Evolutionary conservation across 2,329 filamentous ascomycete genomes (phyloP).

Genomic region (Colletotrichum sidae): DNA sequence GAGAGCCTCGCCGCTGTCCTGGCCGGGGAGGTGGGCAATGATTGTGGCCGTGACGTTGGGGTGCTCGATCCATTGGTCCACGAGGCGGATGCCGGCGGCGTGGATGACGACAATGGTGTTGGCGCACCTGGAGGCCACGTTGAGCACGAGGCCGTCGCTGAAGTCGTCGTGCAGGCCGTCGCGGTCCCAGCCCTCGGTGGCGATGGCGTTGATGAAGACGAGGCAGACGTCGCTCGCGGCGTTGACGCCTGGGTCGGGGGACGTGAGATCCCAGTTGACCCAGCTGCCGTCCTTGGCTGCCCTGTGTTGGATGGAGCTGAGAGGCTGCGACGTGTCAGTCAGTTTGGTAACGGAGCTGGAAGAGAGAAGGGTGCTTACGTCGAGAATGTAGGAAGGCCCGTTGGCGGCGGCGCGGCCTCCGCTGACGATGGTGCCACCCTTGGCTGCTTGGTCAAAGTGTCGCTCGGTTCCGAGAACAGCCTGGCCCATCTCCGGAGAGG

Average conservation of each 20-base stretch:
- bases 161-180: slow-evolving; percentile 73
- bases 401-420: slow-evolving; percentile 65
- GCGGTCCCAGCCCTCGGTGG: slow-evolving; percentile 77
- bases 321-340: slow-evolving; percentile 54
- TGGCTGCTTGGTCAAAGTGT: slow-evolving; percentile 61
- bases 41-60: slow-evolving; percentile 74
- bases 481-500: slow-evolving; percentile 58
- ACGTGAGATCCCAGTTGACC: slow-evolving; percentile 69
- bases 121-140: slow-evolving; percentile 68
- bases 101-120: slow-evolving; percentile 75
- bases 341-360: slow-evolving; percentile 10
- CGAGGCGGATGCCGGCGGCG: slow-evolving; percentile 68
- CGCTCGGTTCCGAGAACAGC: slow-evolving; percentile 55
- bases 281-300: slow-evolving; percentile 65
- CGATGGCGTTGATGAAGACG: slow-evolving; percentile 75
- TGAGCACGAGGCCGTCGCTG: slow-evolving; percentile 66
- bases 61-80: slow-evolving; percentile 72
- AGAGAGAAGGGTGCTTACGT: slow-evolving; percentile 49
- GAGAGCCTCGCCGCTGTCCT: slow-evolving; percentile 69
- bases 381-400: slow-evolving; percentile 60
- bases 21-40: slow-evolving; percentile 72
- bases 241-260: slow-evolving; percentile 59
- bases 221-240: slow-evolving; percentile 71
- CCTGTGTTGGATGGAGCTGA: slow-evolving; percentile 67
- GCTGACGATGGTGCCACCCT: slow-evolving; percentile 63